These are phyloP conservation scores for Xylaria longipes DNA, from an alignment of 495 filamentous ascomycete species.

Conservation along the genomic window DNA sequence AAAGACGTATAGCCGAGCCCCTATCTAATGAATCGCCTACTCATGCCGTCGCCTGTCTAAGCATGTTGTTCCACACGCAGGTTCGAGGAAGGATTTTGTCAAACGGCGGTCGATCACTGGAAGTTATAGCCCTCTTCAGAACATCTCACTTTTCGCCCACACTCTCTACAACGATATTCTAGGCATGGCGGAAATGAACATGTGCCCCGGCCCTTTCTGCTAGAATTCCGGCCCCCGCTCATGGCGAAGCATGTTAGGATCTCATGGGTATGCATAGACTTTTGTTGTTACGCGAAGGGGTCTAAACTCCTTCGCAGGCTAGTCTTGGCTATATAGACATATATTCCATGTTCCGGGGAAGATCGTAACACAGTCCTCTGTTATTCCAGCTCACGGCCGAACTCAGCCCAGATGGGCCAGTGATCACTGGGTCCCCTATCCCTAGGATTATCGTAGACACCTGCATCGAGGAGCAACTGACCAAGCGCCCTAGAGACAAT, in stretches of 20 bases:
- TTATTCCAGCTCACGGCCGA: neutral
- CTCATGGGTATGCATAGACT: too few species aligned
- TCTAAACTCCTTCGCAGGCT: too few species aligned
- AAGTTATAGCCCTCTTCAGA: neutral
- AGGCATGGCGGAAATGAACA: neutral
- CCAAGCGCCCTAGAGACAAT: slow-evolving; percentile 36
- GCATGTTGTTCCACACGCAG: neutral
- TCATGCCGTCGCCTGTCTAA: neutral
- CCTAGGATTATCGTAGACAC: slow-evolving; percentile 41
- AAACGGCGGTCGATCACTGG: neutral
- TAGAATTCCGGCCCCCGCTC: neutral
- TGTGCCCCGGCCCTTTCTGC: neutral
- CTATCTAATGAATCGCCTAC: neutral
- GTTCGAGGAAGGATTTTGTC: neutral
- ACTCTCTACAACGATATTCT: neutral
- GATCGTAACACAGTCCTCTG: neutral
- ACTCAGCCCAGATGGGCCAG: slow-evolving; percentile 43
- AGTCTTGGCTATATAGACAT: too few species aligned
- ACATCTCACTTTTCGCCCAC: neutral
- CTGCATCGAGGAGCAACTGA: slow-evolving; percentile 31
- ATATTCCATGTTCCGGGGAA: too few species aligned
- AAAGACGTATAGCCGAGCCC: neutral
- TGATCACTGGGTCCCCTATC: slow-evolving; percentile 48
- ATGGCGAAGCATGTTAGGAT: too few species aligned
- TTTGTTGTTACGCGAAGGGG: too few species aligned